Percentiles rank a stretch among this genome's conserved stretches.
phyloP scores from a whole-genome alignment of 1,284 basidiomycete genomes.

The Apiotrichum gamsii region DNA sequence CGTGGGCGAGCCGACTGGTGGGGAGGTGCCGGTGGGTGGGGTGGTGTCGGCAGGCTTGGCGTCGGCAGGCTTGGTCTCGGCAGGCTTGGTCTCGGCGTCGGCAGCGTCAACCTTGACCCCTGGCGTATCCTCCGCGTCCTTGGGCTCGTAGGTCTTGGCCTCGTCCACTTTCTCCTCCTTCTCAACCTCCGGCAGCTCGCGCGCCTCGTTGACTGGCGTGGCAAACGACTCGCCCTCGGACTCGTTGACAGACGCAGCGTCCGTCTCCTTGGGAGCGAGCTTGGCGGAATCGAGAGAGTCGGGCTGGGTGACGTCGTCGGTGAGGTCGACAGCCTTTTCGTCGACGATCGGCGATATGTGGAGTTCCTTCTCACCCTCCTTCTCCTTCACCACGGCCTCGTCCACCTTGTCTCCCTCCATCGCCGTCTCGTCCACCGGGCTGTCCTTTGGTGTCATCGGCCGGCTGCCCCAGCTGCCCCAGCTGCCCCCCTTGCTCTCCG shows the following conservation, averaged over 20 bases:
- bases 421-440: neutral
- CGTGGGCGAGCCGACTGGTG: too few species aligned
- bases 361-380: too few species aligned
- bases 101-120: neutral
- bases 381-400: neutral
- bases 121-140: neutral
- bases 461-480: constrained; percentile 1
- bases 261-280: too few species aligned
- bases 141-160: neutral
- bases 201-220: constrained; percentile 2
- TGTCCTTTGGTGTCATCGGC: neutral
- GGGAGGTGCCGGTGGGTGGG: too few species aligned
- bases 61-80: constrained; percentile 7
- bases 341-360: too few species aligned
- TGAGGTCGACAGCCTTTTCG: neutral
- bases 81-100: constrained; percentile 1
- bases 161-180: constrained; percentile 8
- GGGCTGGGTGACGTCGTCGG: too few species aligned
- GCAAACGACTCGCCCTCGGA: too few species aligned
- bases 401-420: neutral
- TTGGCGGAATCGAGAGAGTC: too few species aligned
- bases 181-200: neutral
- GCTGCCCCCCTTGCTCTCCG: neutral
- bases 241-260: too few species aligned
- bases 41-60: constrained; percentile 1